Percentiles rank a stretch among this genome's conserved stretches.
Evolutionary conservation across 2,329 filamentous ascomycete species (phyloP).

Genomic region (Raffaelea ambrosiae): DNA sequence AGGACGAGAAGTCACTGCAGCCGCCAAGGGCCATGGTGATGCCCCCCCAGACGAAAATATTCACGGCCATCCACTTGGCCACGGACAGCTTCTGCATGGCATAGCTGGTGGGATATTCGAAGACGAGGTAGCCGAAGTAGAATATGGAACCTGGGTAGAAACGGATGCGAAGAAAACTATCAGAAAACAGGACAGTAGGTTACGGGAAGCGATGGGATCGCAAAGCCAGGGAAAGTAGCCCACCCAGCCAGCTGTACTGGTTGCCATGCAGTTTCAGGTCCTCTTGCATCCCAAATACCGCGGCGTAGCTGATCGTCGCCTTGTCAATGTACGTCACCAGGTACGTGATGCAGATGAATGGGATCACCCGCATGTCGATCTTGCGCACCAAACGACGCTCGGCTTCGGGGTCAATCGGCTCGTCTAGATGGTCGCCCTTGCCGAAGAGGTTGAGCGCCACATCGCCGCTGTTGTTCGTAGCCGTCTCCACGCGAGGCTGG

Average conservation of each 20-base stretch:
- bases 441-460: not conserved
- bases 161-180: not conserved
- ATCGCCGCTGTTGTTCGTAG: not conserved
- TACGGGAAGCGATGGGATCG: no score
- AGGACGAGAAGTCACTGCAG: constrained; percentile 39
- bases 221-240: not conserved
- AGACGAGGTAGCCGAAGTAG: constrained; percentile 40
- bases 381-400: not conserved
- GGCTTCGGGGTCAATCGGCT: not conserved
- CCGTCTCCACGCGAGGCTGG: not conserved
- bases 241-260: constrained; percentile 41
- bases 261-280: constrained; percentile 52
- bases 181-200: no score
- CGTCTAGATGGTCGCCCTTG: not conserved
- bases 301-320: constrained; percentile 68
- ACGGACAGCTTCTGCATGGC: constrained; percentile 39
- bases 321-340: constrained; percentile 28
- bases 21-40: constrained; percentile 37
- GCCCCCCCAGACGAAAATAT: constrained; percentile 35
- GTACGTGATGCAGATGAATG: constrained; percentile 3
- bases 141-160: constrained; percentile 26
- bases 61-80: constrained; percentile 35
- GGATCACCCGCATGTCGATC: constrained; percentile 4
- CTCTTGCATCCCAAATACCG: constrained; percentile 53
- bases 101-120: constrained; percentile 34